Percentiles rank a stretch among this genome's conserved stretches.
phyloP scores from a whole-genome alignment of 257 asterid genomes.

The Coffea canephora region DNA sequence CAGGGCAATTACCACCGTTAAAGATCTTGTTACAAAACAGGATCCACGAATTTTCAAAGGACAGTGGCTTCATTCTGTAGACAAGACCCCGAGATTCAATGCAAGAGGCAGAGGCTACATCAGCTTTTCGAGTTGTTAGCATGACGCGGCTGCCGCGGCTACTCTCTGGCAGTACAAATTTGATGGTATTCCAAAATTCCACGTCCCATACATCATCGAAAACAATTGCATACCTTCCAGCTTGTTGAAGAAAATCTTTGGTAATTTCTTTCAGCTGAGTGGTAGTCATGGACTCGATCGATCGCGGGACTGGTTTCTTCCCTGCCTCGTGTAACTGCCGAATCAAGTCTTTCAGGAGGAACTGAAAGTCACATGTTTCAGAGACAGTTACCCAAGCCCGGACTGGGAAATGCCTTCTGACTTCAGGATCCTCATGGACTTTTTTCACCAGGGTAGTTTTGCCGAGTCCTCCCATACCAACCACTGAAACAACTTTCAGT shows the following conservation, averaged over 20 bases:
- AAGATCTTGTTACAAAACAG: not conserved
- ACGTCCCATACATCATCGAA: too few species aligned
- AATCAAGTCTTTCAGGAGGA: constrained; percentile 1
- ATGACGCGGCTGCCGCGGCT: not conserved
- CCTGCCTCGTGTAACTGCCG: not conserved
- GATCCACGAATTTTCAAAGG: not conserved
- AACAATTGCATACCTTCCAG: not conserved
- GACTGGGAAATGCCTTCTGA: constrained; percentile 1
- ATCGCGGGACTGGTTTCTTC: not conserved
- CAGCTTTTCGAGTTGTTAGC: constrained; percentile 7
- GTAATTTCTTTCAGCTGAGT: constrained; percentile 1
- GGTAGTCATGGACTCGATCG: not conserved
- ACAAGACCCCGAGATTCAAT: not conserved
- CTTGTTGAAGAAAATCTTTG: constrained; percentile 1
- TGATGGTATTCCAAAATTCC: too few species aligned
- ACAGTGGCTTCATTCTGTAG: too few species aligned
- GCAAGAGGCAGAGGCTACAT: constrained; percentile 12
- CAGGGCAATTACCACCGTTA: not conserved
- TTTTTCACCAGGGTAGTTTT: too few species aligned
- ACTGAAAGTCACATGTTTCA: not conserved
- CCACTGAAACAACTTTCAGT: too few species aligned
- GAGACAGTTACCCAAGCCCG: constrained; percentile 18
- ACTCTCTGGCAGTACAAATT: too few species aligned
- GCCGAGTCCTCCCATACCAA: too few species aligned
- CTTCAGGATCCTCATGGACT: too few species aligned